Evolutionary conservation across 2,329 filamentous ascomycete species (phyloP).

Genomic region (Hypocrella siamensis): DNA sequence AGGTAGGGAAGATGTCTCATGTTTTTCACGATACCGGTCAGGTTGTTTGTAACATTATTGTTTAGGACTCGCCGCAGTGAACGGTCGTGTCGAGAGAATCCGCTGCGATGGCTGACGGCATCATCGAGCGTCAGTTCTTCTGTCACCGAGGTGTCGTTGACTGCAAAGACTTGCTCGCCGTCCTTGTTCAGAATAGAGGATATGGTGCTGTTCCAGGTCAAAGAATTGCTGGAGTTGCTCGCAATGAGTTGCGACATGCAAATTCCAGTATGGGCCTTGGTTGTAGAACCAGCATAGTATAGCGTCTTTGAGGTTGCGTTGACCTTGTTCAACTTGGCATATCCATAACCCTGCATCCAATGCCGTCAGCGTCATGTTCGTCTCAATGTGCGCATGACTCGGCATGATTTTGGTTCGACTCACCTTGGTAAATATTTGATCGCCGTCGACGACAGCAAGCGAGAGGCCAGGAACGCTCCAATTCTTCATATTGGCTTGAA

Average conservation of each 20-base stretch:
- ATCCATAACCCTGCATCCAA: conserved; percentile 12
- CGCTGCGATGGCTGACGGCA: conserved; percentile 33
- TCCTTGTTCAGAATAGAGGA: conserved; percentile 30
- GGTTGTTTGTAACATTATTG: too few relatives aligned
- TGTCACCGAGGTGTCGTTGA: conserved; percentile 28
- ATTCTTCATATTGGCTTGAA: conserved; percentile 6
- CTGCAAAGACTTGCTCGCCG: too few relatives aligned
- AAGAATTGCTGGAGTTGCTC: conserved; percentile 15
- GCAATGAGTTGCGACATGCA: conserved; percentile 33
- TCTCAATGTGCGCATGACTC: background rate
- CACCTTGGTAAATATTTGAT: conserved; percentile 11
- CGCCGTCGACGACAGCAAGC: conserved; percentile 12
- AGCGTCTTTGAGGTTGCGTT: conserved; percentile 29
- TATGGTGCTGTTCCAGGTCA: conserved; percentile 30
- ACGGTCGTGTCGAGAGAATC: conserved; percentile 14
- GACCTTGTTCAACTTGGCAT: conserved; percentile 18
- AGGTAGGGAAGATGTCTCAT: conserved; percentile 28
- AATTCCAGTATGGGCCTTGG: conserved; percentile 38
- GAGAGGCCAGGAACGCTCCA: conserved; percentile 14
- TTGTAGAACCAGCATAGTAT: conserved; percentile 39
- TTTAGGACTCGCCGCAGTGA: background rate
- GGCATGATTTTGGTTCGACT: background rate
- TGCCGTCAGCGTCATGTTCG: too few relatives aligned
- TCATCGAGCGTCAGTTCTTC: conserved; percentile 36
- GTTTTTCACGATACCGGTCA: conserved; percentile 17